These are phyloP conservation scores for Termitomyces sp. DNA, from an alignment of 768 basidiomycete species.

Conservation along the genomic window DNA sequence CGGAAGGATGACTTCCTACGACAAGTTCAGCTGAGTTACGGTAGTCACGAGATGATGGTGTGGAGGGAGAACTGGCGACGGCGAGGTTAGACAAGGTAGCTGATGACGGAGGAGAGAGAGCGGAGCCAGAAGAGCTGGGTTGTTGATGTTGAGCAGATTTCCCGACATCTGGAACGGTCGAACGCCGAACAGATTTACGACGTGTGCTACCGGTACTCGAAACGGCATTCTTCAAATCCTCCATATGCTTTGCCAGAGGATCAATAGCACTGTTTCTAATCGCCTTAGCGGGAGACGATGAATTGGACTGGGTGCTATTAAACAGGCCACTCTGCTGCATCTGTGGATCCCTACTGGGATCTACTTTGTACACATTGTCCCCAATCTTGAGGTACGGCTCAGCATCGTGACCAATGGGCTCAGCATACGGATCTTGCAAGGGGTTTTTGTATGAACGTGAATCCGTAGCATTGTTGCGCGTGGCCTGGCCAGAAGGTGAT, in stretches of 20 bases:
- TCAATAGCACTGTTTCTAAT: slow-evolving; percentile 36
- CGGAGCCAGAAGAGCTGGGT: slow-evolving; percentile 16
- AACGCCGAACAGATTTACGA: slow-evolving; percentile 35
- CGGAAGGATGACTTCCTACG: slow-evolving; percentile 70
- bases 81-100: slow-evolving; percentile 10
- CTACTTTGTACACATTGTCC: slow-evolving; percentile 58
- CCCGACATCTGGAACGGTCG: not conserved
- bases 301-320: slow-evolving; percentile 11
- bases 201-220: slow-evolving; percentile 42
- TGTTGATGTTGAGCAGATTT: slow-evolving; percentile 17
- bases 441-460: slow-evolving; percentile 19
- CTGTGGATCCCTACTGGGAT: slow-evolving; percentile 63
- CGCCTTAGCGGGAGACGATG: slow-evolving; percentile 23
- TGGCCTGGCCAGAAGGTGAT: slow-evolving; percentile 10
- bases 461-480: slow-evolving; percentile 11
- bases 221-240: slow-evolving; percentile 46
- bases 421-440: slow-evolving; percentile 46
- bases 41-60: slow-evolving; percentile 54
- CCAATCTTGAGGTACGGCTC: slow-evolving; percentile 72
- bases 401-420: slow-evolving; percentile 58
- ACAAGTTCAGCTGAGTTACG: slow-evolving; percentile 70
- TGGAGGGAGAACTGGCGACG: slow-evolving; percentile 20
- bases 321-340: slow-evolving; percentile 22
- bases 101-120: slow-evolving; percentile 30
- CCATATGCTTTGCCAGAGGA: slow-evolving; percentile 63